These are phyloP conservation scores for Phyllosticta ampelicida DNA, from an alignment of 2,329 filamentous ascomycete species.

Conservation along the genomic window DNA sequence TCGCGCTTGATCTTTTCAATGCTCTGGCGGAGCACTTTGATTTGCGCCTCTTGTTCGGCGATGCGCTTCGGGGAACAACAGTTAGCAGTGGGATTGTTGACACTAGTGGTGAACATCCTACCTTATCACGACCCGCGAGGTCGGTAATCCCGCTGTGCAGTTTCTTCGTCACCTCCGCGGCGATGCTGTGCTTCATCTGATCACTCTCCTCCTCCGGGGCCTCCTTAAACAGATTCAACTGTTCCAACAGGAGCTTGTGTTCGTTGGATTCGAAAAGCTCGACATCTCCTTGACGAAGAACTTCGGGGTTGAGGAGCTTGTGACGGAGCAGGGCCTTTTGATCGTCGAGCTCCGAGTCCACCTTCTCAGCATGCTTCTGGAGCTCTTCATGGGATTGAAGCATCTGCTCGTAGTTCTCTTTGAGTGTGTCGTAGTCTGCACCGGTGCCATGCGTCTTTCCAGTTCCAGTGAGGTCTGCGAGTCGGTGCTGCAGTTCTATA, in stretches of 20 bases:
- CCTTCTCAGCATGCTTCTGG: slow-evolving; percentile 23
- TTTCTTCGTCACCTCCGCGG: slow-evolving; percentile 25
- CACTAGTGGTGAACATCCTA: background rate
- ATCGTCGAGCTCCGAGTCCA: slow-evolving; percentile 27
- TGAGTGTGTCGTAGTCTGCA: slow-evolving; percentile 19
- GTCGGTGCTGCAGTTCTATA: slow-evolving; percentile 9
- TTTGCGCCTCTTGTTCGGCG: slow-evolving; percentile 7
- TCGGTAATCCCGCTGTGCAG: slow-evolving; percentile 23
- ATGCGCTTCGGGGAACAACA: background rate
- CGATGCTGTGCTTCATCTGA: slow-evolving; percentile 20
- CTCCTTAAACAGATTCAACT: slow-evolving; percentile 23
- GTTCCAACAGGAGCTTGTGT: slow-evolving; percentile 22
- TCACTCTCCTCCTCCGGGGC: slow-evolving; percentile 22
- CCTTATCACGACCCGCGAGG: slow-evolving; percentile 13
- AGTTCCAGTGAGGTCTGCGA: slow-evolving; percentile 5
- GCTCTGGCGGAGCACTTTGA: slow-evolving; percentile 16
- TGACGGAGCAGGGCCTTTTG: slow-evolving; percentile 24
- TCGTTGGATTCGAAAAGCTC: slow-evolving; percentile 24
- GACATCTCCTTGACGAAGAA: slow-evolving; percentile 22
- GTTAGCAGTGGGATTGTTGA: background rate
- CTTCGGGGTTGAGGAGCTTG: slow-evolving; percentile 24
- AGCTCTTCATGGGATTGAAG: slow-evolving; percentile 24
- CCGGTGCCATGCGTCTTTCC: slow-evolving; percentile 17
- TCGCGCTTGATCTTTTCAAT: slow-evolving; percentile 26
- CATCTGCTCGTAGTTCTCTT: slow-evolving; percentile 26